These are phyloP conservation scores for Yarrowia deformans DNA, from an alignment of 805 yeast genomes.

Conservation along the genomic window DNA sequence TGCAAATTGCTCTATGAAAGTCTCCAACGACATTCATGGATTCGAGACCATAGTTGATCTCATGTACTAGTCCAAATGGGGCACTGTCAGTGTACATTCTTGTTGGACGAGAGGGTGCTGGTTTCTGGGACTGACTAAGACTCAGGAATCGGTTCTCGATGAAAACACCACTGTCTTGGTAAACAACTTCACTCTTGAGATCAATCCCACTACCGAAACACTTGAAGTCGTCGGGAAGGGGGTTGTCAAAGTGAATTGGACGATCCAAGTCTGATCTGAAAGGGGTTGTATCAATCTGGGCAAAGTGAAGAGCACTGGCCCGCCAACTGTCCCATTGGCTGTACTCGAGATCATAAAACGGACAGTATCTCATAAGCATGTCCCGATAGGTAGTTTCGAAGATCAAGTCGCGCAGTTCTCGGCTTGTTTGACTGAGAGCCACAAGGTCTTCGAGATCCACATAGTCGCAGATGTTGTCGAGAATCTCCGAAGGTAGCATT, in stretches of 20 bases:
- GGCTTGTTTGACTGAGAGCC: not conserved
- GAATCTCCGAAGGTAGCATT: not conserved
- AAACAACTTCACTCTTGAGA: not conserved
- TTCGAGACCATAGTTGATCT: not conserved
- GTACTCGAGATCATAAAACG: not conserved
- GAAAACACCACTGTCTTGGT: not conserved
- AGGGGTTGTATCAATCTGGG: not conserved
- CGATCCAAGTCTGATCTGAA: not conserved
- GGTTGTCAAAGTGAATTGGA: not conserved
- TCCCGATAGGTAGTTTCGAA: not conserved
- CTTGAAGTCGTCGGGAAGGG: conserved; percentile 5
- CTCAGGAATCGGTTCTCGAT: not conserved
- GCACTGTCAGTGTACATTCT: not conserved
- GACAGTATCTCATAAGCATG: not conserved
- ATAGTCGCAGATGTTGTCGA: not conserved
- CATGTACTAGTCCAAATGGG: not conserved
- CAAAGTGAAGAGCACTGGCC: not conserved
- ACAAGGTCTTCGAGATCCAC: not conserved
- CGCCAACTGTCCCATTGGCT: conserved; percentile 7
- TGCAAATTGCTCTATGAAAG: not conserved
- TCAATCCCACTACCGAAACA: not conserved
- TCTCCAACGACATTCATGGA: not conserved
- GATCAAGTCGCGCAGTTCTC: not conserved
- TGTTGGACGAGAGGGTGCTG: not conserved
- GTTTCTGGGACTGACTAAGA: not conserved